Conservation (phyloP, 169 alveolate species). For the Miamiensis avidus region DNA sequence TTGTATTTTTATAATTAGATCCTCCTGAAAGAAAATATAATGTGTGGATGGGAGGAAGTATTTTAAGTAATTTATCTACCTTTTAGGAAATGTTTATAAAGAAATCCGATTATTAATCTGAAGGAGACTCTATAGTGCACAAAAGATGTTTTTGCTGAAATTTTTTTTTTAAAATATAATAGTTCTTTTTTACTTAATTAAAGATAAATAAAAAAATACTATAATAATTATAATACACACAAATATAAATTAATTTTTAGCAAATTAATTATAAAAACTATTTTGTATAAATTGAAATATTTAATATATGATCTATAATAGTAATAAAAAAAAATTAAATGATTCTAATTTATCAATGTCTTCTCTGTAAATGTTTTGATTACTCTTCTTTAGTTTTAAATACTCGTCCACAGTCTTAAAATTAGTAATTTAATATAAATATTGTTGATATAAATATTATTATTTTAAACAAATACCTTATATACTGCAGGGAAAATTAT, state of each 20-base stretch:
- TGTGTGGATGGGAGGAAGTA: conserved; percentile 84
- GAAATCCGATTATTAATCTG: conserved; percentile 68
- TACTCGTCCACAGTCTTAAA: not conserved
- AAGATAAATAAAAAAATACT: too few relatives aligned
- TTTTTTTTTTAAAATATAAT: not conserved
- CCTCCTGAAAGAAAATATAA: conserved; percentile 80
- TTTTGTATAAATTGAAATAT: too few relatives aligned
- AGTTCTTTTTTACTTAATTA: not conserved
- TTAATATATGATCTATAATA: too few relatives aligned
- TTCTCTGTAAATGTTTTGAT: not conserved
- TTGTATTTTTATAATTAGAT: conserved; percentile 30
- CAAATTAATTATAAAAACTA: too few relatives aligned
- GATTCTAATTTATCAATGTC: not conserved
- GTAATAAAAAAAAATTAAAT: too few relatives aligned
- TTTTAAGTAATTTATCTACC: conserved; percentile 56
- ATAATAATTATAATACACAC: too few relatives aligned
- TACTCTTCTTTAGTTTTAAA: not conserved
- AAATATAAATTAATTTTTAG: too few relatives aligned
- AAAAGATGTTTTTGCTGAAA: conserved; percentile 70
- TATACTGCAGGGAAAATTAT: too few relatives aligned
- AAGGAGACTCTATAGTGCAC: conserved; percentile 71
- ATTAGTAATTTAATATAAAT: too few relatives aligned
- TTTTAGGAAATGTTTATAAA: conserved; percentile 76
- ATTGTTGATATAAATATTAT: too few relatives aligned
- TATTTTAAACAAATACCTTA: too few relatives aligned